Evolutionary conservation across 1,284 basidiomycete species (phyloP).

Genomic region (Microbotryum violaceum): DNA sequence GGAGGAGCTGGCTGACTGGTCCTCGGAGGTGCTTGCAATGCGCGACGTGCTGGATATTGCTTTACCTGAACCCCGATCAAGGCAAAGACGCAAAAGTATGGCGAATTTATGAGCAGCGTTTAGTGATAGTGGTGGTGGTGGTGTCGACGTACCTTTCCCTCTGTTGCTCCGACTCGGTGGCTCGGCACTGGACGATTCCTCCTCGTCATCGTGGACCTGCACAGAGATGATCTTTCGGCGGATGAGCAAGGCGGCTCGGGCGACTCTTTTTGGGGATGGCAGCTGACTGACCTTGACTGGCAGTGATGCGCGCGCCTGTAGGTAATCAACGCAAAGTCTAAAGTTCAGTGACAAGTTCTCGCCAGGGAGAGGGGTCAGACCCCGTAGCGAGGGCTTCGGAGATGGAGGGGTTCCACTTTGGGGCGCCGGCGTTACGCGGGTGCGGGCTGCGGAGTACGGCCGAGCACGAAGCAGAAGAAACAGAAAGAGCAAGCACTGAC

Average conservation of each 20-base stretch:
- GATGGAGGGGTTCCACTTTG: not conserved
- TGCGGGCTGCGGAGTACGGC: not conserved
- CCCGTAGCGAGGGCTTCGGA: not conserved
- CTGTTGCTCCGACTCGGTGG: slow-evolving; percentile 11
- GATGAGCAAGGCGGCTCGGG: not conserved
- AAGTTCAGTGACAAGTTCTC: not conserved
- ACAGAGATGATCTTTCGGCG: not conserved
- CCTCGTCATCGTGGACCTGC: slow-evolving; percentile 18
- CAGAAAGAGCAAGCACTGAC: slow-evolving; percentile 15
- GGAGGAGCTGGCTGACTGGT: slow-evolving; percentile 14
- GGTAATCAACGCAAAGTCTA: not conserved
- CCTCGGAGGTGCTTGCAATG: slow-evolving; percentile 3
- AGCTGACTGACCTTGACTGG: slow-evolving; percentile 7
- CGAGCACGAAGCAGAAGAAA: not conserved
- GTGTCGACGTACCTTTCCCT: slow-evolving; percentile 21
- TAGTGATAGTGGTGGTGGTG: too few species aligned
- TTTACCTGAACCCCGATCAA: not conserved
- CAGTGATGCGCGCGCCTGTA: slow-evolving; percentile 24
- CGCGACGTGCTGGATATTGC: too few species aligned
- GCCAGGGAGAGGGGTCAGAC: too few species aligned
- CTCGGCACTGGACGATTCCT: slow-evolving; percentile 11
- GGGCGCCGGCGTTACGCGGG: not conserved
- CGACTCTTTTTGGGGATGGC: not conserved
- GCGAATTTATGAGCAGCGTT: too few species aligned
- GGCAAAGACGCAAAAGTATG: not conserved